phyloP scores from a whole-genome alignment of 2,329 filamentous ascomycete species.

The Pseudodiploospora longispora region DNA sequence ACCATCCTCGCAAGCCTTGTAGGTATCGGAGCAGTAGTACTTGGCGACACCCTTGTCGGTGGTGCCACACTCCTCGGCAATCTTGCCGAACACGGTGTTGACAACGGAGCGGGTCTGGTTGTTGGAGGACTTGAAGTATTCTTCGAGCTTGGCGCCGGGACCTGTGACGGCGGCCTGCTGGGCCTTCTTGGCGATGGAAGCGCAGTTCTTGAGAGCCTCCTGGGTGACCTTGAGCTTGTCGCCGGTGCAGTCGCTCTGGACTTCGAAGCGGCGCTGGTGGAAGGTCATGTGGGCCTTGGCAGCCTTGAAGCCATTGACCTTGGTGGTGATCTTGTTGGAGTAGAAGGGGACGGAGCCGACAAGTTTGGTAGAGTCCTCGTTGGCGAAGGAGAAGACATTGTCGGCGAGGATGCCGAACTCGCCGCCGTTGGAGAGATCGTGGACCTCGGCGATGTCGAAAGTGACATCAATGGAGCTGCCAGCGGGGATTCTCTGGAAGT shows the following conservation, averaged over 20 bases:
- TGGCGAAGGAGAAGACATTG: constrained; percentile 49
- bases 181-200: constrained; percentile 43
- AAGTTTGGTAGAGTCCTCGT: constrained; percentile 41
- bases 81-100: constrained; percentile 37
- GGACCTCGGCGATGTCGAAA: constrained; percentile 47
- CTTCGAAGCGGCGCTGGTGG: constrained; percentile 39
- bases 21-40: constrained; percentile 52
- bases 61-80: constrained; percentile 47
- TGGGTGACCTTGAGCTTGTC: constrained; percentile 33
- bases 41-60: constrained; percentile 38
- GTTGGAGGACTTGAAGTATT: constrained; percentile 55
- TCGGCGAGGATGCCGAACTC: constrained; percentile 45
- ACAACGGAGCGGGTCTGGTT: constrained; percentile 37
- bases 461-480: constrained; percentile 42
- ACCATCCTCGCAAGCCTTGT: constrained; percentile 38
- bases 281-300: constrained; percentile 39
- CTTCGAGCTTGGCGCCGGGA: constrained; percentile 37
- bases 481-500: constrained; percentile 41
- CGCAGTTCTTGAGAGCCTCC: constrained; percentile 46
- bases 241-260: constrained; percentile 47
- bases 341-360: constrained; percentile 45
- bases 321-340: constrained; percentile 50
- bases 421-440: constrained; percentile 43
- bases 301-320: constrained; percentile 51
- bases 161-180: constrained; percentile 41